These are phyloP conservation scores for Capronia epimyces DNA, from an alignment of 2,329 filamentous ascomycete genomes.

Conservation along the genomic window DNA sequence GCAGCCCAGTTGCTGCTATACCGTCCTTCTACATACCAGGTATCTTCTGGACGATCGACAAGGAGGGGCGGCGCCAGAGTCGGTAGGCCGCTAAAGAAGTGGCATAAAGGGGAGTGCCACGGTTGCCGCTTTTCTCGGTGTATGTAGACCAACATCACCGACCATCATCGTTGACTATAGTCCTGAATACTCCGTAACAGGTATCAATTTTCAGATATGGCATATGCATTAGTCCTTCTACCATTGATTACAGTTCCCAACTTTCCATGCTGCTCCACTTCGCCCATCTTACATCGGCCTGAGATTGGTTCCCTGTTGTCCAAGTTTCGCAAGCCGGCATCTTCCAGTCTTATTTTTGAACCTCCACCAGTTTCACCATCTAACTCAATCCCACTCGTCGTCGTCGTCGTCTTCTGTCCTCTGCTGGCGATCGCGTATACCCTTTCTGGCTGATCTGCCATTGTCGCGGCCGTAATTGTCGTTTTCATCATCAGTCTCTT, in stretches of 20 bases:
- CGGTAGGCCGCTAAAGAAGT: background rate
- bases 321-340: background rate
- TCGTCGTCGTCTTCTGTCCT: constrained; percentile 39
- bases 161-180: background rate
- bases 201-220: background rate
- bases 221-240: background rate
- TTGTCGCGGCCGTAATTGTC: constrained; percentile 27
- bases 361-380: background rate
- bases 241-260: background rate
- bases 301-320: background rate
- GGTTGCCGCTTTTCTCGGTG: background rate
- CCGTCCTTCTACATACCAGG: too few species aligned
- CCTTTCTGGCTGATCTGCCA: constrained; percentile 30
- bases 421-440: constrained; percentile 30
- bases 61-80: too few species aligned
- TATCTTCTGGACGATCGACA: too few species aligned
- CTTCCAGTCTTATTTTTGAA: background rate
- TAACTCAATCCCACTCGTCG: constrained; percentile 45
- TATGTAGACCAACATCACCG: background rate
- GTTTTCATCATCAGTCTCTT: constrained; percentile 23
- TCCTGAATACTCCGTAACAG: background rate
- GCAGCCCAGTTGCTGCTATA: too few species aligned
- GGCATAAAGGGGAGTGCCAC: constrained; percentile 1
- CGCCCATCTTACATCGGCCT: background rate
- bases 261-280: background rate